Base-by-base conservation (phyloP, 345 rosid species). In the Populus simonii region DNA sequence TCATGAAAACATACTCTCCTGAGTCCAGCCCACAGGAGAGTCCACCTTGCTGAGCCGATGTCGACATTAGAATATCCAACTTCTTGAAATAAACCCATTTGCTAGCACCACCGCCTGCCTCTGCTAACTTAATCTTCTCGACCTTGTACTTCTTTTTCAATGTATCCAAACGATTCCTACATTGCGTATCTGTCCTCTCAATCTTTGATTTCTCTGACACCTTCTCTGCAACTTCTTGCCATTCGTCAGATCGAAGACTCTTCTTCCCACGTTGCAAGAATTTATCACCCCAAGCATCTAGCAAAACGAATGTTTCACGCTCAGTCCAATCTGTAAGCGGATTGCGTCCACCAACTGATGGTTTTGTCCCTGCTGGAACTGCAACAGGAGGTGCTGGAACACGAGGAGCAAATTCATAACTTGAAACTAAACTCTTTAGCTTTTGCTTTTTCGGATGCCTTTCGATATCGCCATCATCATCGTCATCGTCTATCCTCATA, bases 151-250 rank as follows among this genome's bases (percentile, higher is more conserved):
- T 96, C 86, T 94, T 94, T 89, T 96, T 96, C 88, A 96, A 81
- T 0, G 90, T 87, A 82, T 96, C 99, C 81, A 96, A 78, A 45
- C 95, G 91, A 76, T 90, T 92, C 69, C 98, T 83, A 76, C 99
- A 96, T 47, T 94, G 98, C 0, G 90, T 90, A 80, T 96, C 98
- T 0, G 96, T 86, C 73, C 90, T 88, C 75, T 94, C 97, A 72
- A 84, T 85, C 83, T 89, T 89, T 1, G 96, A 91, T 43, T 83
- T 90, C 43, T 90, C 92, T 15, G 97, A 90, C 38, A 92, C 99
- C 87, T 92, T 96, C 87, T 96, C 98, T 31, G 97, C 90, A 49
- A 96, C 99, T 78, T 92, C 95, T 74, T 89, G 90, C 99, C 98
- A 96, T 75, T 94, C 99, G 63, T 96, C 98, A 35, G 91, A 89